These are phyloP conservation scores for Trichomonascus vanleenenianus DNA, from an alignment of 805 yeast species.

Conservation along the genomic window DNA sequence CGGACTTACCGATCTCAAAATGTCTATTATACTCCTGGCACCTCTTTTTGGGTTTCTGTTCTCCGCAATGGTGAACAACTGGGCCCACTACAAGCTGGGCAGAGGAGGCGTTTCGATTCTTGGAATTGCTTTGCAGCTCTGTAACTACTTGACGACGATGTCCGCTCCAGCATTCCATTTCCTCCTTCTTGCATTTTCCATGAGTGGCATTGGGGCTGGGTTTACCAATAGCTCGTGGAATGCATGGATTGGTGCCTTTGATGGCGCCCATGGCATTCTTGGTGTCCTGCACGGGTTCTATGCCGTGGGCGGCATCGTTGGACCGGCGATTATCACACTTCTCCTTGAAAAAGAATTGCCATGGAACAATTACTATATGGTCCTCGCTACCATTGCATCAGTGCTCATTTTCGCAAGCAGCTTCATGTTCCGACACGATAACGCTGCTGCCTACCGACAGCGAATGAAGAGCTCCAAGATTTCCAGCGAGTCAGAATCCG, in stretches of 20 bases:
- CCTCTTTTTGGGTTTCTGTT: slow-evolving; percentile 47
- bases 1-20: slow-evolving; percentile 38
- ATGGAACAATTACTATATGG: slow-evolving; percentile 48
- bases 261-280: slow-evolving; percentile 48
- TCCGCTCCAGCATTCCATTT: slow-evolving; percentile 35
- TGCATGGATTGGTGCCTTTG: slow-evolving; percentile 41
- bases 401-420: slow-evolving; percentile 29
- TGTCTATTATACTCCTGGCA: slow-evolving; percentile 44
- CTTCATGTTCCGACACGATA: slow-evolving; percentile 36
- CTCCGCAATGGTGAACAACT: slow-evolving; percentile 43
- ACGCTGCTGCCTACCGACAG: slow-evolving; percentile 12
- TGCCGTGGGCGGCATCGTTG: slow-evolving; percentile 62
- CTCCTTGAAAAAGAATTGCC: slow-evolving; percentile 39
- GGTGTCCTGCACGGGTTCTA: slow-evolving; percentile 60
- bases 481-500: background rate
- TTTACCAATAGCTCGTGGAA: slow-evolving; percentile 48
- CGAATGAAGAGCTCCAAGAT: background rate
- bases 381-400: slow-evolving; percentile 35
- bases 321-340: slow-evolving; percentile 57
- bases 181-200: slow-evolving; percentile 32
- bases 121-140: slow-evolving; percentile 31
- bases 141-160: slow-evolving; percentile 33
- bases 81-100: slow-evolving; percentile 38
- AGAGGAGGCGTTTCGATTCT: slow-evolving; percentile 37
- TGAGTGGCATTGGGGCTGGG: slow-evolving; percentile 51